phyloP scores from a whole-genome alignment of 805 yeast genomes.

The Wickerhamiella alocasiicola region DNA sequence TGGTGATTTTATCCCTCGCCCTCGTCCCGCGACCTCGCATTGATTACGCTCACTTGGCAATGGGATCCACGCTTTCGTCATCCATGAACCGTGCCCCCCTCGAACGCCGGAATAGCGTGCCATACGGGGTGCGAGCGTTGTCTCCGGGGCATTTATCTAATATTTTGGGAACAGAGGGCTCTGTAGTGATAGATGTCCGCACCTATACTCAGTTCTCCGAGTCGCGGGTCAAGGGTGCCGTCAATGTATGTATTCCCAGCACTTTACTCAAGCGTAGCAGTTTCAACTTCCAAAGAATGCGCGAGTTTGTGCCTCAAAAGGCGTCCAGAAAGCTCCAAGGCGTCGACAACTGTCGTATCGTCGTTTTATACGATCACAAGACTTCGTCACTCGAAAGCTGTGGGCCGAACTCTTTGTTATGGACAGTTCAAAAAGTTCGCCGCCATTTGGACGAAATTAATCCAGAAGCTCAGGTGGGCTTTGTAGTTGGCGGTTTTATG shows the following conservation, averaged over 20 bases:
- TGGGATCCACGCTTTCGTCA: too few species aligned
- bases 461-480: constrained; percentile 12
- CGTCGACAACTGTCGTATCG: constrained; percentile 18
- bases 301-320: constrained; percentile 28
- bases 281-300: constrained; percentile 39
- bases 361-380: constrained; percentile 41
- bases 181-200: constrained; percentile 59
- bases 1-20: too few species aligned
- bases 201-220: constrained; percentile 64
- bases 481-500: constrained; percentile 18
- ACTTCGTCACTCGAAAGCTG: constrained; percentile 14
- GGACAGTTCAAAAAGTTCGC: constrained; percentile 23
- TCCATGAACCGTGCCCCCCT: constrained; percentile 11
- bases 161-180: not conserved
- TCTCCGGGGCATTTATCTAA: not conserved
- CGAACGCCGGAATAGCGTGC: constrained; percentile 11
- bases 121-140: constrained; percentile 6
- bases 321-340: constrained; percentile 22
- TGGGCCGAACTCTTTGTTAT: constrained; percentile 18
- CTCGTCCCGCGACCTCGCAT: too few species aligned
- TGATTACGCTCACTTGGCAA: too few species aligned
- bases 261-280: constrained; percentile 67
- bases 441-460: constrained; percentile 17
- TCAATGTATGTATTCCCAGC: constrained; percentile 80
- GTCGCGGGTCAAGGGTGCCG: constrained; percentile 44